Base-by-base conservation (phyloP, 176 grass and related monocot genomes). In the Poa annua region DNA sequence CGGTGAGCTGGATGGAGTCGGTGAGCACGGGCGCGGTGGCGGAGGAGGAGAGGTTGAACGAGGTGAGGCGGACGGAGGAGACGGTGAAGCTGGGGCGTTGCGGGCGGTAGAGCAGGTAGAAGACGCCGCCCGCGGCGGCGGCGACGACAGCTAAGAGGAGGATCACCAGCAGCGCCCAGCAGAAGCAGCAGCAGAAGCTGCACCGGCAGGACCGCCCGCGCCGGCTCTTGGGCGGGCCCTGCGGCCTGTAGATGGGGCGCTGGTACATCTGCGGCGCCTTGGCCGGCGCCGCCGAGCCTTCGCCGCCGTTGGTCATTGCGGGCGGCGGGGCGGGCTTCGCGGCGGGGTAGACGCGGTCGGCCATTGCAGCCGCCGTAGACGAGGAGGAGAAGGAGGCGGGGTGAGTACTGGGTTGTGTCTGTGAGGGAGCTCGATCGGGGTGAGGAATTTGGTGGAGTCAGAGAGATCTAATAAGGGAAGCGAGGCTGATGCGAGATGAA, bases 21-120 rank as follows among this genome's bases (percentile, higher is more conserved):
- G 88, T 90, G 80, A 99, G 57, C 3, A 81, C 21, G 34, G 92
- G 86, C 13, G 89, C 68, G 35, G 92, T 71, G 29, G 82, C 12
- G 49, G 93, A 79, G 9, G 65, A 13, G 15, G 96, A 85, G 33
- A 96, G 53, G 75, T 96, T 96, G 42, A 94, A 81, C 12, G 85
- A 56, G 17, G 89, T 15, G 15, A 99, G 89, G 19, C 75, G 87
- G 3, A 93, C 47, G 32, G 89, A 88, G 34, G 88, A 87, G 57
- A 99, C 85, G 16, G 74, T 78, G 89, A 99, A 99, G 74, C 74
- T 25, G 2, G 96, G 96, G 21, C 91, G 96, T 11, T 90, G 96
- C 39, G 96, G 96, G 57, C 77, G 93, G 85, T 99, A 99, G 9
- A 99, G 78, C 1, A 99, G 62, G 77, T 99, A 99, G 91, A 99